These are phyloP conservation scores for Corchorus capsularis DNA, from an alignment of 345 rosid genomes.

Conservation along the genomic window DNA sequence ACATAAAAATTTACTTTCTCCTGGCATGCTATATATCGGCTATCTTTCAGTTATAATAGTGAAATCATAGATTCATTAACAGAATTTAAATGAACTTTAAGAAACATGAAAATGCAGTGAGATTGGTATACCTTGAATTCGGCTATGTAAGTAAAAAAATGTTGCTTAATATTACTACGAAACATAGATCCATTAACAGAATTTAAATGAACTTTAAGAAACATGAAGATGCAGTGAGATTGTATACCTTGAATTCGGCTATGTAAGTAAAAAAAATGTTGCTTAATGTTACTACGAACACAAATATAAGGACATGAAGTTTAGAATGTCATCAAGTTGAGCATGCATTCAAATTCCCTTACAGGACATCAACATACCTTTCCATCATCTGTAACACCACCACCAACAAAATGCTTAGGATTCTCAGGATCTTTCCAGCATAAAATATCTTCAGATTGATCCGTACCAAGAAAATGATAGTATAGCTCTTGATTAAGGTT, in stretches of 20 bases:
- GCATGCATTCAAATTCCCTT: neutral
- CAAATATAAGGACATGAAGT: neutral
- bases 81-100: neutral
- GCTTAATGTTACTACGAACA: neutral
- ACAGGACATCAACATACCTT: conserved; percentile 47
- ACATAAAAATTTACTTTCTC: neutral
- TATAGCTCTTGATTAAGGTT: conserved; percentile 78
- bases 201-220: neutral
- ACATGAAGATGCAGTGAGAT: conserved; percentile 1
- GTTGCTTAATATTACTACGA: neutral
- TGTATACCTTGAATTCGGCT: neutral
- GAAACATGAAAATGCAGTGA: conserved; percentile 9
- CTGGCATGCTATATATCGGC: neutral
- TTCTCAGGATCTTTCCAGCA: conserved; percentile 90
- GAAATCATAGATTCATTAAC: neutral
- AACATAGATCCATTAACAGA: neutral
- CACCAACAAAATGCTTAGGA: conserved; percentile 62
- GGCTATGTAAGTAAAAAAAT: neutral
- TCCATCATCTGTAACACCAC: conserved; percentile 80
- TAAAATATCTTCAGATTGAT: conserved; percentile 80
- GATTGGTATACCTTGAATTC: neutral
- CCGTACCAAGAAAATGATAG: conserved; percentile 79
- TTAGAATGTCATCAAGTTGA: neutral
- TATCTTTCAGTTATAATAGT: neutral
- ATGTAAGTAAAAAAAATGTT: neutral